Conservation (phyloP, 176 grass and related monocot genomes). For the Musa troglodytarum region DNA sequence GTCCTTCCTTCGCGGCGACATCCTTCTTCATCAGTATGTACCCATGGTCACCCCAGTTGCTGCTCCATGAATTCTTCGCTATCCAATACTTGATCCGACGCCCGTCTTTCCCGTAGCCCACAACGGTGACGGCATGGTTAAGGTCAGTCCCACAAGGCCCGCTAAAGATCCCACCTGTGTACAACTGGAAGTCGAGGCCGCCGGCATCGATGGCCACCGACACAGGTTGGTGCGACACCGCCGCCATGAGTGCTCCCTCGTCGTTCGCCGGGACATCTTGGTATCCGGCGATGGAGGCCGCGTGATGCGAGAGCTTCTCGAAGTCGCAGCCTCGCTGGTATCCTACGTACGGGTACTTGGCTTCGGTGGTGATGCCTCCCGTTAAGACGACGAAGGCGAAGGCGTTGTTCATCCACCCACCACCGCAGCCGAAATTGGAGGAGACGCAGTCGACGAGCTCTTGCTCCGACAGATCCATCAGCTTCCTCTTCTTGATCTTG, state of each 20-base stretch:
- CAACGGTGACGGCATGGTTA: slow-evolving; percentile 53
- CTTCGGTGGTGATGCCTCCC: slow-evolving; percentile 43
- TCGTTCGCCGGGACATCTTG: slow-evolving; percentile 32
- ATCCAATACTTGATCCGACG: slow-evolving; percentile 42
- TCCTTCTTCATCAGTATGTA: slow-evolving; percentile 44
- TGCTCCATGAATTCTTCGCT: slow-evolving; percentile 62
- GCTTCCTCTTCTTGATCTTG: slow-evolving; percentile 43
- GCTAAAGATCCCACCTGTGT: slow-evolving; percentile 45
- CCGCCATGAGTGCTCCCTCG: slow-evolving; percentile 35
- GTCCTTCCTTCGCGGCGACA: slow-evolving; percentile 5
- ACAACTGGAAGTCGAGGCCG: slow-evolving; percentile 38
- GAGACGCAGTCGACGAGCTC: slow-evolving; percentile 62
- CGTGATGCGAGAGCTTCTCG: slow-evolving; percentile 18
- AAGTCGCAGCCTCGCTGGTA: slow-evolving; percentile 24
- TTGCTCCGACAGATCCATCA: slow-evolving; percentile 60
- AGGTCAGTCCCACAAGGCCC: slow-evolving; percentile 37
- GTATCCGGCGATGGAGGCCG: slow-evolving; percentile 35
- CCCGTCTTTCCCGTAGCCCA: slow-evolving; percentile 39
- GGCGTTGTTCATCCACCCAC: slow-evolving; percentile 37
- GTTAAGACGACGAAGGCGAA: slow-evolving; percentile 42
- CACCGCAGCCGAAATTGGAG: slow-evolving; percentile 31
- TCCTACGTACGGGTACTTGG: slow-evolving; percentile 43
- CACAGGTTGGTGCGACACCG: slow-evolving; percentile 44
- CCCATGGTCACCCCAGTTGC: slow-evolving; percentile 48
- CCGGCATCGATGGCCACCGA: slow-evolving; percentile 41